Evolutionary conservation across 139 green algal genomes (phyloP), one percentile per base, ranked within the genome.

Genomic region (Micractinium conductrix): DNA sequence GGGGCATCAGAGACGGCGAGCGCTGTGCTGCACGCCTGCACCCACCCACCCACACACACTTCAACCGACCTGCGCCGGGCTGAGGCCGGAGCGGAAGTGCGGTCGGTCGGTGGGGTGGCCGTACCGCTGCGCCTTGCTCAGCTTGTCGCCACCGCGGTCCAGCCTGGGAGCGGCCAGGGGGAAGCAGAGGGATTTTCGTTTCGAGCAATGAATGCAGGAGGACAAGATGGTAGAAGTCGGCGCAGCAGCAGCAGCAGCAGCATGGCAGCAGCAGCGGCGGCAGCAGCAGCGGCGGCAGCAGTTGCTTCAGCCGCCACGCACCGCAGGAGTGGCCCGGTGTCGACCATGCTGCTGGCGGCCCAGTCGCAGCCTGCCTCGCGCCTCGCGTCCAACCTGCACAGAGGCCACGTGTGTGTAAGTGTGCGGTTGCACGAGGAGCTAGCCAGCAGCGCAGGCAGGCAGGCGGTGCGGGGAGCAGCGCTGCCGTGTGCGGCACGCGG

Each of bases 271-370:
- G 55, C 55, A 63, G 55, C 55, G 26, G 55, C 7, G 55, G 8
- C n/a, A n/a, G n/a, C n/a, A n/a, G n/a, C n/a, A n/a, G n/a, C n/a
- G n/a, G n/a, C n/a, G n/a, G n/a, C n/a, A n/a, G 55, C 55, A 22
- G 17, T 28, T 63, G 55, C 55, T n/a, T n/a, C n/a, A n/a, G n/a
- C n/a, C n/a, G n/a, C n/a, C n/a, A n/a, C n/a, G n/a, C 43, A 79
- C 83, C 85, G 74, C 82, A 95, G 87, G 74, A 95, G n/a, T 8
- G 92, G 92, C 1, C 91, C 91, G 10, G 86, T 85, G 84, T 93
- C 89, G 24, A 82, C 44, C 35, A 86, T 74, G 43, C 70, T 70
- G 60, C 53, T 73, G n/a, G 37, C 42, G 30, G 68, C 72, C 87
- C 84, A 87, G 30, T 86, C 30, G 21, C 37, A 79, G n/a, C 58